Evolutionary conservation across 768 basidiomycete species (phyloP).

Genomic region (Tylopilus sp.): DNA sequence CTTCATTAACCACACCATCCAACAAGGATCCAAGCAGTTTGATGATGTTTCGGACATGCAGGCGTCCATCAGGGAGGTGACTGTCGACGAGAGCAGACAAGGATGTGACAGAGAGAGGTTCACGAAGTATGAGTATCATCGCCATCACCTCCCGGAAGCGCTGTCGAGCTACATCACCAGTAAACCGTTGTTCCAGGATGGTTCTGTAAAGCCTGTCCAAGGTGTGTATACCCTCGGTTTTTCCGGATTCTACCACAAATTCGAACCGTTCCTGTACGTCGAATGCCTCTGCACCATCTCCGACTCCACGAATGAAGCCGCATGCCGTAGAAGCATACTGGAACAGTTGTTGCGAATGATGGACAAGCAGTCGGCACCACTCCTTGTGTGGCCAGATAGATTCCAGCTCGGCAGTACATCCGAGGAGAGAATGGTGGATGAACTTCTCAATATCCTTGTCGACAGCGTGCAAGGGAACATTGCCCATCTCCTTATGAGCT

Average conservation of each 20-base stretch:
- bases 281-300: not conserved
- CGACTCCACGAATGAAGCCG: slow-evolving; percentile 13
- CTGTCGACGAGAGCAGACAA: too few relatives aligned
- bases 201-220: not conserved
- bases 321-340: not conserved
- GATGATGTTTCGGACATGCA: not conserved
- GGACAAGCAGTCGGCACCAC: slow-evolving; percentile 13
- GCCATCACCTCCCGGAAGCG: not conserved
- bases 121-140: not conserved
- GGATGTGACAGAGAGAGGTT: not conserved
- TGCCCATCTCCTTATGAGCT: not conserved
- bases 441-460: slow-evolving; percentile 4
- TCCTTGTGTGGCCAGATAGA: slow-evolving; percentile 7
- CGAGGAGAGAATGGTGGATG: not conserved
- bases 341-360: slow-evolving; percentile 21
- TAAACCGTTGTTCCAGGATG: not conserved
- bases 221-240: too few relatives aligned
- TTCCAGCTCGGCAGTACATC: not conserved
- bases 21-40: not conserved
- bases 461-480: not conserved
- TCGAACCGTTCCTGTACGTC: too few relatives aligned
- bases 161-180: not conserved
- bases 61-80: not conserved
- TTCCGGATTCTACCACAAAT: too few relatives aligned
- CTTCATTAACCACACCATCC: not conserved